A percentile compares a stretch with the other conserved stretches of the same genome.
phyloP scores from a whole-genome alignment of 805 yeast species.

The Candida qinlingensis region DNA sequence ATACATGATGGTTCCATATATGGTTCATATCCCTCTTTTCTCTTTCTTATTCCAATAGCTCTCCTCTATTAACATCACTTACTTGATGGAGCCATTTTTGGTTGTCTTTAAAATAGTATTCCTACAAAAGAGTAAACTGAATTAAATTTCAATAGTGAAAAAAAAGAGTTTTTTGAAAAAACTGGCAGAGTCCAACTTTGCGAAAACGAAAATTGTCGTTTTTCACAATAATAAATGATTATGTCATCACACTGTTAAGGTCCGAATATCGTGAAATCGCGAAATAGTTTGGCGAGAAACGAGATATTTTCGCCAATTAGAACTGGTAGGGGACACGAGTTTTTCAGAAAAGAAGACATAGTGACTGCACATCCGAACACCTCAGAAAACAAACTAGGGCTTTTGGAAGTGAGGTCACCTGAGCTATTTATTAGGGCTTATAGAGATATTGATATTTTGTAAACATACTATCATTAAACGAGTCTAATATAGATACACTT shows the following conservation, averaged over 20 bases:
- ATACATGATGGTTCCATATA: background rate
- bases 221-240: background rate
- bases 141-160: constrained; percentile 5
- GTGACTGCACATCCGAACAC: constrained; percentile 2
- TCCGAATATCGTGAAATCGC: background rate
- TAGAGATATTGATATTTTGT: too few relatives aligned
- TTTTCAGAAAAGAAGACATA: background rate
- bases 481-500: too few relatives aligned
- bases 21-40: background rate
- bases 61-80: constrained; percentile 21
- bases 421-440: too few relatives aligned
- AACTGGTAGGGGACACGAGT: background rate
- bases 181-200: background rate
- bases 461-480: too few relatives aligned
- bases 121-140: background rate
- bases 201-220: background rate
- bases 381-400: background rate
- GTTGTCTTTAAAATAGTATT: constrained; percentile 5
- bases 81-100: constrained; percentile 44
- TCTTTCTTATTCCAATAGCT: background rate
- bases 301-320: too few relatives aligned
- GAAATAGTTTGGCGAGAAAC: background rate
- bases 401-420: too few relatives aligned
- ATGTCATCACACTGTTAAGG: background rate
- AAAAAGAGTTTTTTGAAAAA: constrained; percentile 2